These are phyloP conservation scores for Tarenaya hassleriana DNA, from an alignment of 345 rosid genomes.

Conservation along the genomic window DNA sequence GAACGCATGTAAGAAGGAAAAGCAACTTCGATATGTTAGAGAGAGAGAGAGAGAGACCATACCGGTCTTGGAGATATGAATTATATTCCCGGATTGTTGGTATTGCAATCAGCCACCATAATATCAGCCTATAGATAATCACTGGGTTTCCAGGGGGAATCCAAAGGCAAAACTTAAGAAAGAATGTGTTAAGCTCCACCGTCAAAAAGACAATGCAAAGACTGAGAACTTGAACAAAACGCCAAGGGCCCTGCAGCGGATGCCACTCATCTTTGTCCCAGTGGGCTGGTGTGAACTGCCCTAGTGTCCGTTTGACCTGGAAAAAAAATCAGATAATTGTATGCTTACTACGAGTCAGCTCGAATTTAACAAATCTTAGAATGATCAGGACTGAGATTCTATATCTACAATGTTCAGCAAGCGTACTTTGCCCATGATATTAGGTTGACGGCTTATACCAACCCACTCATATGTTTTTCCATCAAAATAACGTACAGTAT, in stretches of 20 bases:
- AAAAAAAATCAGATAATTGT: too few relatives aligned
- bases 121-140: constrained; percentile 75
- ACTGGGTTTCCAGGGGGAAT: constrained; percentile 93
- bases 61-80: constrained; percentile 93
- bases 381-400: not conserved
- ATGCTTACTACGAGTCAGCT: too few relatives aligned
- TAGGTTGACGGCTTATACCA: constrained; percentile 95
- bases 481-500: constrained; percentile 87
- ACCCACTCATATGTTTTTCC: constrained; percentile 99
- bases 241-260: constrained; percentile 95
- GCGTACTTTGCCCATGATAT: constrained; percentile 73
- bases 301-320: constrained; percentile 82
- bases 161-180: constrained; percentile 96
- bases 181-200: constrained; percentile 94
- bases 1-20: too few relatives aligned
- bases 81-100: constrained; percentile 97
- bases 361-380: not conserved
- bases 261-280: constrained; percentile 99
- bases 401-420: not conserved
- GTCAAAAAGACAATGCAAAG: constrained; percentile 83
- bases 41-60: constrained; percentile 19
- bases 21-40: too few relatives aligned
- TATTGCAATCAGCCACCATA: constrained; percentile 97
- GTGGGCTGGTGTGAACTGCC: constrained; percentile 96
- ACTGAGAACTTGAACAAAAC: constrained; percentile 86